Conservation (phyloP, 1,284 basidiomycete genomes). For the Moesziomyces parantarcticus region DNA sequence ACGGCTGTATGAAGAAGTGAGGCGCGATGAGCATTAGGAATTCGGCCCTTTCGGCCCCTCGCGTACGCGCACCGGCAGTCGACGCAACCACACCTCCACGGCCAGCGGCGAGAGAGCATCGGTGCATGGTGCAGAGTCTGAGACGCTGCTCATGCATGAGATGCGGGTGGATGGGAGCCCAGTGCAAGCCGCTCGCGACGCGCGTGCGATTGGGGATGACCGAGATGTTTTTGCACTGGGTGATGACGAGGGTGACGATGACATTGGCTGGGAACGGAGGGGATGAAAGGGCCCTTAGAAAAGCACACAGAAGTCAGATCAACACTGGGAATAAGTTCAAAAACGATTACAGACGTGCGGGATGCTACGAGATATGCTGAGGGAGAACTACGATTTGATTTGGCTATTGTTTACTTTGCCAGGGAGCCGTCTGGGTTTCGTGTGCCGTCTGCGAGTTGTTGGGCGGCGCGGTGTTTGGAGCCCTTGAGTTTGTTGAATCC, state of each 20-base stretch:
- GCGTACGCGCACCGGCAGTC: background rate
- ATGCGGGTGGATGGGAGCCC: background rate
- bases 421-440: constrained; percentile 31
- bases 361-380: background rate
- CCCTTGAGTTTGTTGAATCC: constrained; percentile 47
- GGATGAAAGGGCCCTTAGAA: constrained; percentile 22
- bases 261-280: constrained; percentile 27
- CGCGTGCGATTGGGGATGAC: background rate
- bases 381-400: background rate
- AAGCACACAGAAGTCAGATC: background rate
- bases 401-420: background rate
- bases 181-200: background rate
- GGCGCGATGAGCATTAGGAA: constrained; percentile 56
- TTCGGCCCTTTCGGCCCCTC: constrained; percentile 36
- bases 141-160: constrained; percentile 13
- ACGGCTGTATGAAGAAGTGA: constrained; percentile 48
- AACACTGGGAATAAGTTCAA: background rate
- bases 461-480: constrained; percentile 34
- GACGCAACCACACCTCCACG: background rate
- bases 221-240: constrained; percentile 6
- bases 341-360: background rate
- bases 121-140: background rate
- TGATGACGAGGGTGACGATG: constrained; percentile 26
- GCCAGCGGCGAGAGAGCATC: background rate
- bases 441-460: constrained; percentile 33